Percentiles rank a stretch among this genome's conserved stretches.
These are phyloP conservation scores for Boletus pseudopeckii DNA, from an alignment of 768 basidiomycete species.

Conservation along the genomic window DNA sequence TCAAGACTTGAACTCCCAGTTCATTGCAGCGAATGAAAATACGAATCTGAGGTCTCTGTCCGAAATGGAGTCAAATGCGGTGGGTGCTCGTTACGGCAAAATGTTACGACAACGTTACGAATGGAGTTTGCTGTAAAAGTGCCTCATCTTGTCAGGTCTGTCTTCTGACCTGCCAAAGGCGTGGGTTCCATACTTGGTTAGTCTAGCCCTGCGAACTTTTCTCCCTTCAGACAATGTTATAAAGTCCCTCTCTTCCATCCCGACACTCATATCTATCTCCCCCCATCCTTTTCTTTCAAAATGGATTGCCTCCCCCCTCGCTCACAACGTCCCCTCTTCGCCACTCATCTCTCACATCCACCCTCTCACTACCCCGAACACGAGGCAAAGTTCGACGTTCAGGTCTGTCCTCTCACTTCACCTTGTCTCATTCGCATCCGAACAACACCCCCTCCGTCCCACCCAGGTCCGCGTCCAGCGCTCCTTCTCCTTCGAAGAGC, in stretches of 20 bases:
- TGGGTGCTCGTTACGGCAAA: conserved; percentile 28
- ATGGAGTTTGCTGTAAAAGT: conserved; percentile 29
- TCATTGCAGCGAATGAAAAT: conserved; percentile 18
- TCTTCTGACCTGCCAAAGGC: conserved; percentile 32
- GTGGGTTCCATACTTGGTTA: conserved; percentile 31
- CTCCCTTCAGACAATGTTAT: conserved; percentile 31
- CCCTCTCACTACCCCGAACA: conserved; percentile 4
- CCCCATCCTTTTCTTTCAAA: no score
- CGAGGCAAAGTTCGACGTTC: conserved; percentile 24
- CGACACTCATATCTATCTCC: not conserved
- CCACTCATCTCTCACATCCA: not conserved
- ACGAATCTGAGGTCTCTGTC: conserved; percentile 22
- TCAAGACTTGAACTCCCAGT: no score
- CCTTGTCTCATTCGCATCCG: not conserved
- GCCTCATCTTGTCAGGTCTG: conserved; percentile 24
- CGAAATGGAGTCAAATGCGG: conserved; percentile 26
- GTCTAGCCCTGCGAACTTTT: conserved; percentile 19
- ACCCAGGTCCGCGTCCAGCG: conserved; percentile 29
- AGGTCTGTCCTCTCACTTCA: conserved; percentile 3
- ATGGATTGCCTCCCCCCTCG: conserved; percentile 11
- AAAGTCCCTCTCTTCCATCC: conserved; percentile 20
- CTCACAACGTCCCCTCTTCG: not conserved
- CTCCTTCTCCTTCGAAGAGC: conserved; percentile 33
- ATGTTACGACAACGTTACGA: conserved; percentile 26
- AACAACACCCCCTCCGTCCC: not conserved